phyloP scores from a whole-genome alignment of 2,329 filamentous ascomycete species.

The Hansfordia pulvinata region DNA sequence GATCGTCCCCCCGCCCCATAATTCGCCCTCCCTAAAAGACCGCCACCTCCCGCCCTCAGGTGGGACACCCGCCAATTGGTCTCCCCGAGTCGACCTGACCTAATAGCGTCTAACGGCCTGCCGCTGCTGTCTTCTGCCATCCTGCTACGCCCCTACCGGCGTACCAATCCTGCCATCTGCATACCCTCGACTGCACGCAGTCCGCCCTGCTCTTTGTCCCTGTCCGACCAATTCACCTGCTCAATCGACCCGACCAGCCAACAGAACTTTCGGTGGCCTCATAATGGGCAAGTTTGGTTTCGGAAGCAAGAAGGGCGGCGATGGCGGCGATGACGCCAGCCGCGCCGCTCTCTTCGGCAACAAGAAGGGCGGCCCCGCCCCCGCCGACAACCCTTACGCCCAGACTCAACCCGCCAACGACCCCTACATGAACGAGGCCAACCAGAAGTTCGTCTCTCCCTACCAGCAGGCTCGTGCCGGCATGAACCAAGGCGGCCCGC shows the following conservation, averaged over 20 bases:
- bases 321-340: constrained; percentile 30
- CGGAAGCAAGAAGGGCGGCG: constrained; percentile 35
- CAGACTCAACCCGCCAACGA: constrained; percentile 31
- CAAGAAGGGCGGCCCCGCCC: constrained; percentile 31
- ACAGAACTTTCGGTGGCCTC: constrained; percentile 4
- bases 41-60: too few relatives aligned
- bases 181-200: too few relatives aligned
- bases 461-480: constrained; percentile 29
- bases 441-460: constrained; percentile 28
- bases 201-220: too few relatives aligned
- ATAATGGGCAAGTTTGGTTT: constrained; percentile 49
- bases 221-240: too few relatives aligned
- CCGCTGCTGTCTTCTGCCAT: too few relatives aligned
- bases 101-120: too few relatives aligned
- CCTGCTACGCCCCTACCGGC: too few relatives aligned
- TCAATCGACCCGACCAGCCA: constrained; percentile 4
- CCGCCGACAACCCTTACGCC: constrained; percentile 44
- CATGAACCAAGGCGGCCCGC: constrained; percentile 15
- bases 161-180: too few relatives aligned
- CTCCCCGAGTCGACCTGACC: too few relatives aligned
- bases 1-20: too few relatives aligned
- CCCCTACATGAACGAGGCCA: constrained; percentile 36
- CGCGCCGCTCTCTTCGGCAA: constrained; percentile 38
- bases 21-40: too few relatives aligned
- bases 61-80: too few relatives aligned